Percentiles rank a stretch among this genome's conserved stretches.
phyloP scores from a whole-genome alignment of 2,329 filamentous ascomycete genomes.

The Pseudocercospora fijiensis region DNA sequence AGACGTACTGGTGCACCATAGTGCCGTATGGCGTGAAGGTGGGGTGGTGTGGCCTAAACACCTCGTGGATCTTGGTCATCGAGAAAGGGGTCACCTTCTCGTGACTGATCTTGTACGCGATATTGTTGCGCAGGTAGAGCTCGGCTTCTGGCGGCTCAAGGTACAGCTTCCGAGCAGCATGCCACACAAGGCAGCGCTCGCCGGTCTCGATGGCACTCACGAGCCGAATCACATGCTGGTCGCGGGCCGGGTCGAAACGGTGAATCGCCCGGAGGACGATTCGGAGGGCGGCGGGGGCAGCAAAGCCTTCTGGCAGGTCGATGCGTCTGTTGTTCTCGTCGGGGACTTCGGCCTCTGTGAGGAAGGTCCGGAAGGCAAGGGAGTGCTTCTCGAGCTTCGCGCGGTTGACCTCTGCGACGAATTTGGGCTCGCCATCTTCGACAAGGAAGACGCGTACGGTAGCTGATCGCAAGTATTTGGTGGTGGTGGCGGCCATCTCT shows the following conservation, averaged over 20 bases:
- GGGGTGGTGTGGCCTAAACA: not conserved
- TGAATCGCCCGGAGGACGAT: constrained; percentile 12
- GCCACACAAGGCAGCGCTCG: constrained; percentile 10
- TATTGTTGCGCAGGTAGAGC: not conserved
- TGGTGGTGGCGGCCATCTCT: not conserved
- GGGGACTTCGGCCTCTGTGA: not conserved
- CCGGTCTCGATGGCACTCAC: constrained; percentile 2
- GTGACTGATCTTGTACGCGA: constrained; percentile 12
- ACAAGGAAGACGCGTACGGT: not conserved
- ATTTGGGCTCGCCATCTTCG: not conserved
- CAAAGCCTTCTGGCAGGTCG: constrained; percentile 4
- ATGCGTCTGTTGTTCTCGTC: constrained; percentile 3
- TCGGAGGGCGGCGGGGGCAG: constrained; percentile 7
- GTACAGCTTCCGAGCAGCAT: constrained; percentile 5
- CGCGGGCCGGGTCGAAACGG: constrained; percentile 1
- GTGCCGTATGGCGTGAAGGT: constrained; percentile 3
- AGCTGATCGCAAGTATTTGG: not conserved
- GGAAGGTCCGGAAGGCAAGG: not conserved
- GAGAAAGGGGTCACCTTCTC: constrained; percentile 2
- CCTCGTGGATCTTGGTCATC: constrained; percentile 7
- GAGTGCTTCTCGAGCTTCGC: constrained; percentile 8
- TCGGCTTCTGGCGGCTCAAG: constrained; percentile 2
- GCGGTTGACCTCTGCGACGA: constrained; percentile 3
- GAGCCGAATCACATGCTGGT: constrained; percentile 1
- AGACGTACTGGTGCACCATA: constrained; percentile 19